Evolutionary conservation across 1,139 yeast species (phyloP).

Genomic region (Blastobotrys buckinghamii): DNA sequence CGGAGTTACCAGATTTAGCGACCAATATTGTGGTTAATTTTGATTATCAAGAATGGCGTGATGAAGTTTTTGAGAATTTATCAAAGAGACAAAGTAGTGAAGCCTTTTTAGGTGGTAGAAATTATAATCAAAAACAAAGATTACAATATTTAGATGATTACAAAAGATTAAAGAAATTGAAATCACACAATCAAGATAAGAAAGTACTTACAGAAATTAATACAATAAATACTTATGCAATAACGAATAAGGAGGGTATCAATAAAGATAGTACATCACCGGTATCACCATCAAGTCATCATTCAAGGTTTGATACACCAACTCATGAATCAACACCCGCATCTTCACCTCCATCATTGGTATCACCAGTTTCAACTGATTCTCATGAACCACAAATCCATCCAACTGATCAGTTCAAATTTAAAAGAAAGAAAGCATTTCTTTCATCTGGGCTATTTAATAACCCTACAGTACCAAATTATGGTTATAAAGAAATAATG

Average conservation of each 20-base stretch:
- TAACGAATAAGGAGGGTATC: no score
- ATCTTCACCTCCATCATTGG: background rate
- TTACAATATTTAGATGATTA: no score
- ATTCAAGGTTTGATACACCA: background rate
- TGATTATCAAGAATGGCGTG: background rate
- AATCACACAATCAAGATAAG: no score
- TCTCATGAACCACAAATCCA: background rate
- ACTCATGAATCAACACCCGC: background rate
- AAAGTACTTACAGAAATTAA: no score
- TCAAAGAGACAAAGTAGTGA: background rate
- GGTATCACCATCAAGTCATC: background rate
- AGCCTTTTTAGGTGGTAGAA: background rate
- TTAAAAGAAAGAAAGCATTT: background rate
- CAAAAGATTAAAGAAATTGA: no score
- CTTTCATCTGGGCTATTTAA: constrained; percentile 6
- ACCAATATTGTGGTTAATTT: background rate
- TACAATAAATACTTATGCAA: no score
- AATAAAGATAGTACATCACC: background rate
- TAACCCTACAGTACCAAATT: background rate
- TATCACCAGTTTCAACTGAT: background rate
- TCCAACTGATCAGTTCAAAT: background rate
- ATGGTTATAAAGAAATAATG: constrained; percentile 11
- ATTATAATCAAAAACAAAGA: background rate
- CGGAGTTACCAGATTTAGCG: background rate
- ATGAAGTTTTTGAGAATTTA: background rate